Conservation (phyloP, 2,329 filamentous ascomycete genomes). For the Fusarium papillatum region DNA sequence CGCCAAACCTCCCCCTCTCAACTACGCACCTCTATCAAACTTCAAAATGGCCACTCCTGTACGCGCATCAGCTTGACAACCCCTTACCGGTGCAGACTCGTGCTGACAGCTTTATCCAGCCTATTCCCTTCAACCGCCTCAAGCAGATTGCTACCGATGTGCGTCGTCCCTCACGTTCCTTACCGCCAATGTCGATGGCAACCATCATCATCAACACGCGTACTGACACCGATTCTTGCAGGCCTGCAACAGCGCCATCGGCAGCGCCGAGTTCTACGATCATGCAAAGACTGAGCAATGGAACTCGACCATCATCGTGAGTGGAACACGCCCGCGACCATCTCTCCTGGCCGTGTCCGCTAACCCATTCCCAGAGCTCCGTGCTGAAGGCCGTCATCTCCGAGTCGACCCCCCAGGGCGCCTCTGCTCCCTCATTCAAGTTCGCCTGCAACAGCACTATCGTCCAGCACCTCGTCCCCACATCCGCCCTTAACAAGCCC, state of each 20-base stretch:
- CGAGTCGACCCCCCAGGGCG: conserved; percentile 73
- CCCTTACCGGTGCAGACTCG: background rate
- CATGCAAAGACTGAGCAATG: conserved; percentile 87
- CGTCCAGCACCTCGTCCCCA: conserved; percentile 89
- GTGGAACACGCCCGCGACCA: conserved; percentile 25
- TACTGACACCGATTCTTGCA: conserved; percentile 52
- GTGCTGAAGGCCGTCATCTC: conserved; percentile 85
- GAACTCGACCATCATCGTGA: conserved; percentile 94
- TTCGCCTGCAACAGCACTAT: conserved; percentile 99
- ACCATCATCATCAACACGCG: conserved; percentile 11
- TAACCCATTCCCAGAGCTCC: conserved; percentile 68
- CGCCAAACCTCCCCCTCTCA: conserved; percentile 37
- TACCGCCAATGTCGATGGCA: conserved; percentile 34
- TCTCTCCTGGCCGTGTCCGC: conserved; percentile 13
- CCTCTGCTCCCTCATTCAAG: conserved; percentile 80
- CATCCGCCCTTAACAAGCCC: conserved; percentile 73
- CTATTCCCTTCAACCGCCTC: conserved; percentile 81
- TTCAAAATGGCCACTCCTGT: conserved; percentile 56
- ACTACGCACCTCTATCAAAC: conserved; percentile 27
- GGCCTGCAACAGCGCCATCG: conserved; percentile 87
- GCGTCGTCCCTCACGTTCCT: conserved; percentile 51
- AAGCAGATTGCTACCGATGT: conserved; percentile 91
- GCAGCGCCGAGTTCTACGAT: conserved; percentile 83
- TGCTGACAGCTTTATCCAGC: conserved; percentile 62
- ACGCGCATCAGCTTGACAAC: conserved; percentile 23